These are phyloP conservation scores for Diaporthe destruens DNA, from an alignment of 2,329 filamentous ascomycete species.

Conservation along the genomic window DNA sequence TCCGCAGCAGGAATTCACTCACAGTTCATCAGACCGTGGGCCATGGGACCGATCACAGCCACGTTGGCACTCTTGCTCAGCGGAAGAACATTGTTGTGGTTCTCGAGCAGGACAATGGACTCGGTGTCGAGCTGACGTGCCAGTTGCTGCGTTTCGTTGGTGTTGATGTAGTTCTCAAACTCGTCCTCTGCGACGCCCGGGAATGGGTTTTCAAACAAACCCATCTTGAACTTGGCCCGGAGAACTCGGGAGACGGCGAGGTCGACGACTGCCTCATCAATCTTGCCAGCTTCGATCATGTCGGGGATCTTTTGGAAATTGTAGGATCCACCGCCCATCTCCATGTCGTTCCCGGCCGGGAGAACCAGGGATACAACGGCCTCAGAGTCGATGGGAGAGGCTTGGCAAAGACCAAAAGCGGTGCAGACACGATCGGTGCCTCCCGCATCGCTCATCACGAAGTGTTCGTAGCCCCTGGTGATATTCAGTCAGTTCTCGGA, in stretches of 20 bases:
- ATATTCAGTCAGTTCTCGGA: neutral
- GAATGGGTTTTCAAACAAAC: constrained; percentile 79
- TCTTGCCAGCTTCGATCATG: constrained; percentile 71
- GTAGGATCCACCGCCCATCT: constrained; percentile 83
- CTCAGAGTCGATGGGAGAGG: constrained; percentile 72
- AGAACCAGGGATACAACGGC: constrained; percentile 71
- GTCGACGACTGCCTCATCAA: constrained; percentile 72
- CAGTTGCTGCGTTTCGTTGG: constrained; percentile 66
- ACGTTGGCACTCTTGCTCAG: constrained; percentile 74
- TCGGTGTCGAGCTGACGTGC: constrained; percentile 75
- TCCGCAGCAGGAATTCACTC: neutral
- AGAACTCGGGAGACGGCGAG: constrained; percentile 75
- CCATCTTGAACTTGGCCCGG: constrained; percentile 76
- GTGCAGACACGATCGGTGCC: constrained; percentile 76
- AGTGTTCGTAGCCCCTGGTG: constrained; percentile 73
- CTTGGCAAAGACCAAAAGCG: constrained; percentile 73
- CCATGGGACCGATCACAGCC: constrained; percentile 82
- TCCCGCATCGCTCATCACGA: constrained; percentile 73
- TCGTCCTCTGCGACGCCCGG: constrained; percentile 67
- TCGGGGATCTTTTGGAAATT: constrained; percentile 76
- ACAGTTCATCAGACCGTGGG: constrained; percentile 75
- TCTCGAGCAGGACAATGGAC: constrained; percentile 72
- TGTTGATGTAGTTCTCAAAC: constrained; percentile 72
- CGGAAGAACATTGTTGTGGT: constrained; percentile 65
- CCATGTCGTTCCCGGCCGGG: constrained; percentile 77